Evolutionary conservation across 2,329 filamentous ascomycete species (phyloP).

Genomic region (Epichloe aotearoae): DNA sequence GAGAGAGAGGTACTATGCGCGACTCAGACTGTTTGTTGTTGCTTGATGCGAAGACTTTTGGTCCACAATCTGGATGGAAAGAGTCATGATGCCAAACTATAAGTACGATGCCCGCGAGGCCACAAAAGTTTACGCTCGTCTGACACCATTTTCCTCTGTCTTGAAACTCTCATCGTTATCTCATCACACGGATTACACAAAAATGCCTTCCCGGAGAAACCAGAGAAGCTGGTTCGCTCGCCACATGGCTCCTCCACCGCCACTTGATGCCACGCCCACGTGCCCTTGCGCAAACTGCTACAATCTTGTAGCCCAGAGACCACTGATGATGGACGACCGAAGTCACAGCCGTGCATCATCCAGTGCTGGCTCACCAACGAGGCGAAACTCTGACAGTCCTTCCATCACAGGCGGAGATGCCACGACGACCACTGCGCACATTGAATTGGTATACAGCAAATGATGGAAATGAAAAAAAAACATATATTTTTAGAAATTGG

Average conservation of each 20-base stretch:
- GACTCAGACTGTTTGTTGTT: neutral
- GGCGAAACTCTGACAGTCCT: neutral
- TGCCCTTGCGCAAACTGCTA: constrained; percentile 21
- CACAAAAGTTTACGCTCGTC: too few species aligned
- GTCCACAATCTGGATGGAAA: neutral
- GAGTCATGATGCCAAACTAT: neutral
- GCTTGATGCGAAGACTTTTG: neutral
- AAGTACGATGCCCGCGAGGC: neutral
- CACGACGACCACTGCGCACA: neutral
- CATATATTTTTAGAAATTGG: too few species aligned
- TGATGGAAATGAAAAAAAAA: neutral
- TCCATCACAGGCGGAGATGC: neutral
- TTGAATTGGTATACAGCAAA: neutral
- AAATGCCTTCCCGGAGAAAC: constrained; percentile 19
- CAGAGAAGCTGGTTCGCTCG: constrained; percentile 25
- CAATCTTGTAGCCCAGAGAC: constrained; percentile 5
- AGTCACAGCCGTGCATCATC: neutral
- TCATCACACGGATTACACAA: neutral
- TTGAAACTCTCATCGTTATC: too few species aligned
- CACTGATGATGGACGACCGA: neutral
- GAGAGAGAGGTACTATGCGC: neutral
- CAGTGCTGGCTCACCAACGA: neutral
- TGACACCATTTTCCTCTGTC: too few species aligned
- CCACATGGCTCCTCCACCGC: constrained; percentile 26
- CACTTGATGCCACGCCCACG: constrained; percentile 19